Evolutionary conservation across 164 flowering plant genomes (phyloP).

Genomic region (Buxus sempervirens): DNA sequence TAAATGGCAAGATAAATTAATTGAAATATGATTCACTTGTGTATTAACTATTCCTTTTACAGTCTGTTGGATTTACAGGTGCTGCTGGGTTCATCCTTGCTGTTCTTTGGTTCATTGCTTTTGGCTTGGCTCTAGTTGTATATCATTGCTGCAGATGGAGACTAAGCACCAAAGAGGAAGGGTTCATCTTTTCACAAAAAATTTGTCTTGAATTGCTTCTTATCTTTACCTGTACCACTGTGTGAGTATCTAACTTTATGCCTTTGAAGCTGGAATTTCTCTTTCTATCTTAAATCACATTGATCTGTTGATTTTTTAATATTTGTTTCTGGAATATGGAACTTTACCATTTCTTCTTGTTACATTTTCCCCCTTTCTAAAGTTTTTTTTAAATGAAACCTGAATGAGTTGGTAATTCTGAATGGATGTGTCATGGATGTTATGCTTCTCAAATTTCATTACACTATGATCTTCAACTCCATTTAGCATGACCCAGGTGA

Average conservation of each 20-base stretch:
- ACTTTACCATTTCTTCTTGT: too few species aligned
- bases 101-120: slow-evolving; percentile 65
- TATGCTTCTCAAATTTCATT: too few species aligned
- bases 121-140: slow-evolving; percentile 59
- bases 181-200: slow-evolving; percentile 30
- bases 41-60: slow-evolving; percentile 26
- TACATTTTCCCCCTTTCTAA: too few species aligned
- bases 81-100: slow-evolving; percentile 73
- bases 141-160: slow-evolving; percentile 72
- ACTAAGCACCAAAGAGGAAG: slow-evolving; percentile 39
- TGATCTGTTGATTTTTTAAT: too few species aligned
- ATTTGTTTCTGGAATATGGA: too few species aligned
- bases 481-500: too few species aligned
- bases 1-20: neutral
- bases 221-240: slow-evolving; percentile 70
- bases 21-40: neutral
- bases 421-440: too few species aligned
- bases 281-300: too few species aligned
- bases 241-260: slow-evolving; percentile 49
- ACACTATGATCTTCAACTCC: too few species aligned
- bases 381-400: too few species aligned
- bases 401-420: too few species aligned
- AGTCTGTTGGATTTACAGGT: slow-evolving; percentile 98
- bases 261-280: too few species aligned
- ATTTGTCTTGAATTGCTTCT: slow-evolving; percentile 63